Evolutionary conservation across 2,329 filamentous ascomycete genomes (phyloP), one percentile per base, ranked within the genome.

Genomic region (Fusarium sororula): DNA sequence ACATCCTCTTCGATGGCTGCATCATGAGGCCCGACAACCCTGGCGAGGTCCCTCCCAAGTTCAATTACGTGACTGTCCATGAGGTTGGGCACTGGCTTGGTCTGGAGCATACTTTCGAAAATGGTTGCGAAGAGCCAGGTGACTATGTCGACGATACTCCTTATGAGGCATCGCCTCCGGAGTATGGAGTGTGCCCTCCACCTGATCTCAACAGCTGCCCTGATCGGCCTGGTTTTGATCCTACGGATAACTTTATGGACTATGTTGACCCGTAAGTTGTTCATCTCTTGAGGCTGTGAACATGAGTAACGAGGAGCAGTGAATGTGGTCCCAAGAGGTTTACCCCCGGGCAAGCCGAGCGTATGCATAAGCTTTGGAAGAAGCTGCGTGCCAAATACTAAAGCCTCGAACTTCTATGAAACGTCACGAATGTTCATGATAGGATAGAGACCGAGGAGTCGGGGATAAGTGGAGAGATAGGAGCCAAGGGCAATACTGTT

Each of bases 11-110:
- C 9, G 71, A 74, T 15, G 63, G 71, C 11, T 74, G 67, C 41
- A 30, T 74, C 5, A 65, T 74, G 58, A 68, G 26, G 3, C 22
- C 67, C 1, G 5, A 24, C 1, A 50, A 48, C 5, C 32, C 45
- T 6, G 51, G 47, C 13, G 30, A 61, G 4, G 13, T 26, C 20
- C 62, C 66, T 10, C 50, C 66, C 0, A 37, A 18, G 0, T 74
- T 57, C 7, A 24, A 39, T 2, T 26, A 18, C 1, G 38, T 61
- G 0, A 68, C 71, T 1, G 50, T 72, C 2, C 67, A 74, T 6
- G 66, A 74, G 26, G 71, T 74, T 5, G 62, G 70, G 0, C 66
- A 73, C 30, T 73, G 66, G 70, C 55, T 74, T 24, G 66, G 70
- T 12, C 45, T 74, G 14, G 62, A 71, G 0, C 70, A 73, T 50